phyloP scores from a whole-genome alignment of 345 rosid genomes.

The Eucalyptus shirleyi region DNA sequence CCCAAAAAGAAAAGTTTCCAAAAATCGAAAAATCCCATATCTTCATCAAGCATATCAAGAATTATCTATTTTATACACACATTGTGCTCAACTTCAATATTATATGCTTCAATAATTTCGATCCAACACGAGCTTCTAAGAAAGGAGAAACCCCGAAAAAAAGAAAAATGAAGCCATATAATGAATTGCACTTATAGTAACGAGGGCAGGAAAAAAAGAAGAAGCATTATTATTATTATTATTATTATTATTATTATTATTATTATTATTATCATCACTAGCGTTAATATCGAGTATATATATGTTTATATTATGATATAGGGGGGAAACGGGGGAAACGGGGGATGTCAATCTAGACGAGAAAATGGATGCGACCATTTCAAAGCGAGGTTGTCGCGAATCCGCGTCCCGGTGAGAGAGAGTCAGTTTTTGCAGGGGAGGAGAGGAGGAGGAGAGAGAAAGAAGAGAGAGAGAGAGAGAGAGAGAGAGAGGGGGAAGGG shows the following conservation, averaged over 20 bases:
- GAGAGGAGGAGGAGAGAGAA: background rate
- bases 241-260: no score
- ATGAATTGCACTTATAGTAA: background rate
- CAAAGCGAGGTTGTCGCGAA: conserved; percentile 72
- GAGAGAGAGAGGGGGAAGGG: no score
- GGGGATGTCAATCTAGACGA: background rate
- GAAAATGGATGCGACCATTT: conserved; percentile 38
- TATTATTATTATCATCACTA: background rate
- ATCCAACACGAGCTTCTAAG: no score
- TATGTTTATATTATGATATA: background rate
- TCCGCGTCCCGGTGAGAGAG: conserved; percentile 18
- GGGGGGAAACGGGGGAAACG: background rate
- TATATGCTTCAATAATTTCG: background rate
- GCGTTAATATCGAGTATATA: background rate
- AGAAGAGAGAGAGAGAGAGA: no score
- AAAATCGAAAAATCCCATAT: no score
- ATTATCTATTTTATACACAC: no score
- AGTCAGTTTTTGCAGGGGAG: conserved; percentile 12
- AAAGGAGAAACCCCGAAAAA: background rate
- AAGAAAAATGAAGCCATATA: background rate
- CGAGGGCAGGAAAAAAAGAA: background rate
- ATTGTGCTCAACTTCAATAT: background rate
- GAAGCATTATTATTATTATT: no score
- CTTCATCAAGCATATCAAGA: background rate
- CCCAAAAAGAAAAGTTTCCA: accelerated